Base-by-base conservation (phyloP, 352 stramenopile species). In the Pythium myriotylum region DNA sequence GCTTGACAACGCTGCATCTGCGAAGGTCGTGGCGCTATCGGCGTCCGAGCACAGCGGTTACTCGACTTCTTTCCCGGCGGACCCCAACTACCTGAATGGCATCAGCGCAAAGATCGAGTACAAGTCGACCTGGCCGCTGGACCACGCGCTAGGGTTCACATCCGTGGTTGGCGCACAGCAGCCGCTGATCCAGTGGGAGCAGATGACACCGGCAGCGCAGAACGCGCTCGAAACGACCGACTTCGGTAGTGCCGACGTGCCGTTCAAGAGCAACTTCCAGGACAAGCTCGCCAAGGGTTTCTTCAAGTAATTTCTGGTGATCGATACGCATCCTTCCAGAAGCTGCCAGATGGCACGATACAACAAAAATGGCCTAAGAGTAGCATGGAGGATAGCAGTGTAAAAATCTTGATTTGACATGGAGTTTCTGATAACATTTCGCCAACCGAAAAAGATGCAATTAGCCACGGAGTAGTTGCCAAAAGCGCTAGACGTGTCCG, bases 1-100 rank as follows among this genome's bases (percentile, higher is more conserved):
- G 56, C 56, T 64, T 10, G 56, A 64, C 46, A 64, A 56, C 27
- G 22, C 56, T 3, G 56, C 56, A 8, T 42, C 45, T 3, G 56
- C 56, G 33, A 35, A 35, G 29, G 5, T 5, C 5, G 10, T 5
- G 20, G 24, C 52, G 23, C 20, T 63, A 42, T 63, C 17, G n/a
- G n/a, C n/a, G n/a, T n/a, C n/a, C n/a, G n/a, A n/a, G n/a, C n/a
- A n/a, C n/a, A n/a, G n/a, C n/a, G n/a, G n/a, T n/a, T n/a, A n/a
- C n/a, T n/a, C n/a, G n/a, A n/a, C n/a, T n/a, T n/a, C n/a, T n/a
- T n/a, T n/a, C n/a, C n/a, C n/a, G n/a, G n/a, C n/a, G n/a, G n/a
- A n/a, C n/a, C n/a, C n/a, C n/a, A n/a, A n/a, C n/a, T n/a, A n/a
- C n/a, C 23, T 32, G 8, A 16, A 54, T 16, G 54, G 54, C 53